phyloP scores from a whole-genome alignment of 2,329 filamentous ascomycete genomes.

The Anisogramma anomala region DNA sequence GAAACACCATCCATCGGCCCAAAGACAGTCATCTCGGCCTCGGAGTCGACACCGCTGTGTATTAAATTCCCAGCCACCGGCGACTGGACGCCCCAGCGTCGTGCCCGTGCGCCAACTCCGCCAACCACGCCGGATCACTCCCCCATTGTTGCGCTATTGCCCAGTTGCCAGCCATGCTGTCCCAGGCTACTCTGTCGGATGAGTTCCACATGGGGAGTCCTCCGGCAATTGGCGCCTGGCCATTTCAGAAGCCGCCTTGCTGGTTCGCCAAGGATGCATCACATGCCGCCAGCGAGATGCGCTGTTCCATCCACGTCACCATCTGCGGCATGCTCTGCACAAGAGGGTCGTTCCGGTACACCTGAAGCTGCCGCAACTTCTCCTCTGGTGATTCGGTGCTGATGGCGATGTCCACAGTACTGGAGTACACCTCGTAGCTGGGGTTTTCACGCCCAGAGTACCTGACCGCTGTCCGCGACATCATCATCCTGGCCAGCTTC shows the following conservation, averaged over 20 bases:
- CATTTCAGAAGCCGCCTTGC: neutral
- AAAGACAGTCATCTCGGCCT: neutral
- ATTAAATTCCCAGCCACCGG: neutral
- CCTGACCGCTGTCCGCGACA: neutral
- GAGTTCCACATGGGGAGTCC: neutral
- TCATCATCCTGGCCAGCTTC: constrained; percentile 2
- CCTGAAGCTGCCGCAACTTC: neutral
- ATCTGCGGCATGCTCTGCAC: neutral
- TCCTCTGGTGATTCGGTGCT: neutral
- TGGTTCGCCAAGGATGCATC: neutral
- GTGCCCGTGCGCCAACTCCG: neutral
- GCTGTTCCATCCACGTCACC: constrained; percentile 4
- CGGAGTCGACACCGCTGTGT: neutral
- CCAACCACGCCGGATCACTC: neutral
- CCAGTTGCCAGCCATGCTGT: constrained; percentile 5
- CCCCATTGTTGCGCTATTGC: constrained; percentile 1
- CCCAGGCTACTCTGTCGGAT: neutral
- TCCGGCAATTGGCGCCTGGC: neutral
- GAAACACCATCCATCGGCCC: neutral
- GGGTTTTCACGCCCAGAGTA: neutral
- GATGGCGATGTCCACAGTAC: neutral
- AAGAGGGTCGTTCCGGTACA: neutral
- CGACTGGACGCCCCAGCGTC: neutral
- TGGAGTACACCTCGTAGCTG: constrained; percentile 3
- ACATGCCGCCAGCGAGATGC: neutral